Evolutionary conservation across 2,329 filamentous ascomycete genomes (phyloP).

Genomic region (Venturia nashicola): DNA sequence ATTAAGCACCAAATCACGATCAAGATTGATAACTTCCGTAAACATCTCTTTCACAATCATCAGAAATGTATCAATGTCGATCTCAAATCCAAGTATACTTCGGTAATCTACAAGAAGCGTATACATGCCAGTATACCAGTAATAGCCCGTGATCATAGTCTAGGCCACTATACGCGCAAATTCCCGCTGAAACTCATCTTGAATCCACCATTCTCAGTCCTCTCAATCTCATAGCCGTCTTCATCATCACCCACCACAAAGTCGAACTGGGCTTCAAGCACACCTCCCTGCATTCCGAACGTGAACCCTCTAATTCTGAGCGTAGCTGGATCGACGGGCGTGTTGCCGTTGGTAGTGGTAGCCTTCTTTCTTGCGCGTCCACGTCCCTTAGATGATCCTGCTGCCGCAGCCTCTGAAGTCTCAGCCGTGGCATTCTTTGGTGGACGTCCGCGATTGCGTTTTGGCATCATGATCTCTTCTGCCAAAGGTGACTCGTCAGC

Average conservation of each 20-base stretch:
- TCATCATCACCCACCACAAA: neutral
- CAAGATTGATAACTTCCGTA: too few species aligned
- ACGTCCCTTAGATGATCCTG: neutral
- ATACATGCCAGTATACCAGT: neutral
- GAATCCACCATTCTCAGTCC: neutral
- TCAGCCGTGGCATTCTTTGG: neutral
- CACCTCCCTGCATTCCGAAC: neutral
- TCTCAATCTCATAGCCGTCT: neutral
- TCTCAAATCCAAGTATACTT: too few species aligned
- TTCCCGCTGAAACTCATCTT: neutral
- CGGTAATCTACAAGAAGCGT: neutral
- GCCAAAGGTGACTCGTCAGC: neutral
- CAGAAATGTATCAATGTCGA: too few species aligned
- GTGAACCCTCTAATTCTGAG: neutral
- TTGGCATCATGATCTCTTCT: neutral
- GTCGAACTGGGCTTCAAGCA: neutral
- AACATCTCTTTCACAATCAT: too few species aligned
- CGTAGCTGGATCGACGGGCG: neutral
- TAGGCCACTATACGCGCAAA: neutral
- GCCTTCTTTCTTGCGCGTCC: neutral
- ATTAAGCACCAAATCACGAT: too few species aligned
- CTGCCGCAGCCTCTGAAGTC: neutral
- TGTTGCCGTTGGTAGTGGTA: neutral
- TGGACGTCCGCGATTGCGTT: conserved; percentile 1
- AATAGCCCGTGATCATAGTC: neutral